Evolutionary conservation across 805 yeast genomes (phyloP).

Genomic region (Tetrapisispora taiwanensis): DNA sequence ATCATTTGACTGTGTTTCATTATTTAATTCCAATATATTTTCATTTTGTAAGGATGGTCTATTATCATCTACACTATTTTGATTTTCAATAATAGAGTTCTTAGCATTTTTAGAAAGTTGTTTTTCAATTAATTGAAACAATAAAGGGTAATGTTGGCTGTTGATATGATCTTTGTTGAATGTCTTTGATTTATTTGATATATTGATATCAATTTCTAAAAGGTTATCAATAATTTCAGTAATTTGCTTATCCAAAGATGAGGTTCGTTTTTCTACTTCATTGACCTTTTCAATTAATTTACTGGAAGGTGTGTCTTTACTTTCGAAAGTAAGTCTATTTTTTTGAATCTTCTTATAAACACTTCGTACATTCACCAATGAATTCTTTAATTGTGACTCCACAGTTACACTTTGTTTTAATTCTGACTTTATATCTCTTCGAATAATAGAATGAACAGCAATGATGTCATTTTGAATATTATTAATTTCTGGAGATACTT

Average conservation of each 20-base stretch:
- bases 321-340: slow-evolving; percentile 5
- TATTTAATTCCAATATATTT: no score
- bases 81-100: background rate
- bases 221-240: slow-evolving; percentile 16
- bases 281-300: slow-evolving; percentile 5
- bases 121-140: slow-evolving; percentile 25
- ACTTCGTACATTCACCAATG: slow-evolving; percentile 17
- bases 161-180: slow-evolving; percentile 31
- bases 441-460: slow-evolving; percentile 13
- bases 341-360: slow-evolving; percentile 9
- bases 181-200: slow-evolving; percentile 32
- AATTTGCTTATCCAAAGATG: slow-evolving; percentile 6
- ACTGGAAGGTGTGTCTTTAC: background rate
- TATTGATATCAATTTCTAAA: slow-evolving; percentile 27
- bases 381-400: slow-evolving; percentile 15
- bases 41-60: no score
- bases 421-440: slow-evolving; percentile 26
- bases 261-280: slow-evolving; percentile 4
- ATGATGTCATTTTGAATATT: slow-evolving; percentile 16
- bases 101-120: background rate
- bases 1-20: no score
- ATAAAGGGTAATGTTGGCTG: slow-evolving; percentile 34
- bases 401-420: slow-evolving; percentile 21
- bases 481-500: slow-evolving; percentile 14
- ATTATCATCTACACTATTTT: background rate